Conservation (phyloP, 1,284 basidiomycete species). For the Leccinum ponderosum region DNA sequence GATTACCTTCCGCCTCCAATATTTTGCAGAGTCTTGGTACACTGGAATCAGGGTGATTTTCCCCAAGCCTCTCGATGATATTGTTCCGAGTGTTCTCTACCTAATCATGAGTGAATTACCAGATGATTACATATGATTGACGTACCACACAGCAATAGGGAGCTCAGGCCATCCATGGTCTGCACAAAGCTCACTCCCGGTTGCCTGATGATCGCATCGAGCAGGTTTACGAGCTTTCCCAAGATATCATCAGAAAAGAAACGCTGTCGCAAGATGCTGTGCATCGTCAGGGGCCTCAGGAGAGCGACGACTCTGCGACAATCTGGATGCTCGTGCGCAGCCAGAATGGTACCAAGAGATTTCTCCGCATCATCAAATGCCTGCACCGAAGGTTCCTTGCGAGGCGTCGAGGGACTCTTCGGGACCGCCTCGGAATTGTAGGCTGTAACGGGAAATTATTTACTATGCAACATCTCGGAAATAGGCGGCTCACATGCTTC, state of each 20-base stretch:
- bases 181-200: slow-evolving; percentile 15
- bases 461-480: background rate
- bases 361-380: slow-evolving; percentile 11
- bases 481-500: slow-evolving; percentile 20
- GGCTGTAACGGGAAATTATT: slow-evolving; percentile 2
- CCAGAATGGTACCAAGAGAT: slow-evolving; percentile 13
- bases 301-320: slow-evolving; percentile 26
- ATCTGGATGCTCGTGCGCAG: slow-evolving; percentile 14
- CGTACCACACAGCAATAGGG: slow-evolving; percentile 14
- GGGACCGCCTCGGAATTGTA: background rate
- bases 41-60: background rate
- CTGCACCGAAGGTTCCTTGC: background rate
- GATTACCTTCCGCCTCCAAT: slow-evolving; percentile 10
- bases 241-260: slow-evolving; percentile 20
- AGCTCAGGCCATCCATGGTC: slow-evolving; percentile 26
- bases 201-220: slow-evolving; percentile 14
- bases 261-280: slow-evolving; percentile 9
- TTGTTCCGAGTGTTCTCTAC: slow-evolving; percentile 12
- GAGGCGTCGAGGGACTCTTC: background rate
- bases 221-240: slow-evolving; percentile 12
- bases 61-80: slow-evolving; percentile 15
- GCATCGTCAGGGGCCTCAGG: slow-evolving; percentile 20
- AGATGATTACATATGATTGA: background rate
- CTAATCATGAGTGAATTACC: background rate
- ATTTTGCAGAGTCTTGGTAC: slow-evolving; percentile 18